Evolutionary conservation across 805 yeast species (phyloP).

Genomic region (Sungouiella blattae): DNA sequence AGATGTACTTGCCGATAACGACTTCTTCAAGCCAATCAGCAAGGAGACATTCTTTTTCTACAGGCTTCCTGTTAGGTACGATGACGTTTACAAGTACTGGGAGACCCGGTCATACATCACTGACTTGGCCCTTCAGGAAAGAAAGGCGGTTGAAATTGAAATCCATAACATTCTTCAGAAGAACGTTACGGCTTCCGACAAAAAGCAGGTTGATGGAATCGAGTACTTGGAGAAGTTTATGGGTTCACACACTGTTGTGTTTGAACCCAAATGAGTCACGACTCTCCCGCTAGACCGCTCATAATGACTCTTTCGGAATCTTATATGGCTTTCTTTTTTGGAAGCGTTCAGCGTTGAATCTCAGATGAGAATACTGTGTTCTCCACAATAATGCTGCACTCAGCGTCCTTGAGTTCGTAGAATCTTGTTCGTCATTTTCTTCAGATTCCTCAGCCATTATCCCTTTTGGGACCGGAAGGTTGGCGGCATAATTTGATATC

Average conservation of each 20-base stretch:
- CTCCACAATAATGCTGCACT: too few relatives aligned
- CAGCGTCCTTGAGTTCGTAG: too few relatives aligned
- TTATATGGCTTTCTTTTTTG: too few relatives aligned
- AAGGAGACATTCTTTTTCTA: constrained; percentile 31
- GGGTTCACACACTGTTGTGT: constrained; percentile 2
- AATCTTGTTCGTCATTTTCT: too few relatives aligned
- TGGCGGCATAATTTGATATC: too few relatives aligned
- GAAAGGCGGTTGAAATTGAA: constrained; percentile 23
- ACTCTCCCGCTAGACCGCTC: too few relatives aligned
- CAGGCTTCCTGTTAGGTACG: constrained; percentile 27
- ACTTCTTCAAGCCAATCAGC: constrained; percentile 31
- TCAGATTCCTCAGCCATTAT: too few relatives aligned
- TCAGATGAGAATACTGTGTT: too few relatives aligned
- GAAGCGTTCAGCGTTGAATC: too few relatives aligned
- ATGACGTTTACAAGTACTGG: constrained; percentile 48
- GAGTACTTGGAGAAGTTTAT: not conserved
- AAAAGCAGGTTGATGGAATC: constrained; percentile 4
- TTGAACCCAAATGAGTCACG: too few relatives aligned
- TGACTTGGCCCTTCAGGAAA: constrained; percentile 34
- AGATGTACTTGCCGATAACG: constrained; percentile 23
- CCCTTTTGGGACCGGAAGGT: too few relatives aligned
- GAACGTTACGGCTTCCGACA: constrained; percentile 12
- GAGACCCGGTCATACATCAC: constrained; percentile 54
- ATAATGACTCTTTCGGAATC: too few relatives aligned
- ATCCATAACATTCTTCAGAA: not conserved